Conservation (phyloP, 2,329 filamentous ascomycete genomes). For the Botrytis elliptica region DNA sequence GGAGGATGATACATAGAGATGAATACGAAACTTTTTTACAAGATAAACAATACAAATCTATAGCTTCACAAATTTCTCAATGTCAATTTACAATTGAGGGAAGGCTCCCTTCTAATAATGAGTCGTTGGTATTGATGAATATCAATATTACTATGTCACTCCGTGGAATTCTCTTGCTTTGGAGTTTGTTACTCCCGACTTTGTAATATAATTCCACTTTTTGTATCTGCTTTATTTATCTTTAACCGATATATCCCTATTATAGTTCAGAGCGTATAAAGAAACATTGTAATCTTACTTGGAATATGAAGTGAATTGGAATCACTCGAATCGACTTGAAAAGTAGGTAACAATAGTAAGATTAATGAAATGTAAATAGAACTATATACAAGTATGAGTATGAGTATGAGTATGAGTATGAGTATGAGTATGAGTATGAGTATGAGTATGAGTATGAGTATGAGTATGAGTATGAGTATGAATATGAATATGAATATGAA, state of each 20-base stretch:
- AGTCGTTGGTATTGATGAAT: background rate
- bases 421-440: too few relatives aligned
- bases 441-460: too few relatives aligned
- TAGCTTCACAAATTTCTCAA: background rate
- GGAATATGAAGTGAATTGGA: background rate
- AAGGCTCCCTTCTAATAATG: background rate
- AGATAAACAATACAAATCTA: background rate
- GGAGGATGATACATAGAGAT: slow-evolving; percentile 1
- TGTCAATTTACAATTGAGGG: too few relatives aligned
- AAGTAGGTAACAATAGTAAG: background rate
- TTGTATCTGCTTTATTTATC: background rate
- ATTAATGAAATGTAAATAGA: background rate
- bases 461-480: too few relatives aligned
- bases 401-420: too few relatives aligned
- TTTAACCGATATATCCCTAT: background rate
- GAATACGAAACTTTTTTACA: background rate
- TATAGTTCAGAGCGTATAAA: background rate
- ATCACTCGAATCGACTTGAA: background rate
- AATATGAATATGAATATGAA: too few relatives aligned
- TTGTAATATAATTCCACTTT: background rate
- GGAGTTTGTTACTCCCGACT: background rate
- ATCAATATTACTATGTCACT: background rate
- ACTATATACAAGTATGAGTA: background rate
- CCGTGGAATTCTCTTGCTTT: background rate
- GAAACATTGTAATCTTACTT: background rate